Base-by-base conservation (phyloP, 495 filamentous ascomycete genomes). In the Lindgomyces ingoldianus region DNA sequence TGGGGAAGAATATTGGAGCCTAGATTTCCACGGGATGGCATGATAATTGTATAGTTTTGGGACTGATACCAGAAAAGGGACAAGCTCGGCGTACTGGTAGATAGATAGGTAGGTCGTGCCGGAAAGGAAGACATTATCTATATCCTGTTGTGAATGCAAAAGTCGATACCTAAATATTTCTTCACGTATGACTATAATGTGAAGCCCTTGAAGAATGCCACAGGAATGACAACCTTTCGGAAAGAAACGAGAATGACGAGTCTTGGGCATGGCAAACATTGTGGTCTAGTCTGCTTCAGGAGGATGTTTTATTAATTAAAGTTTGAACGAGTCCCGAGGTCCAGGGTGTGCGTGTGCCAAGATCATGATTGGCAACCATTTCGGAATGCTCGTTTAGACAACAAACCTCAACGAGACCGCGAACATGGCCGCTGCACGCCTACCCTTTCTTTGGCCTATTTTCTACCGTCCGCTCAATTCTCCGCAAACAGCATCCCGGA, bases 361-460 rank as follows among this genome's bases (percentile, higher is more conserved):
- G 33, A 39, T 39, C 6, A 39, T 6, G 6, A 39, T 14, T 39
- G 6, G 33, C 33, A 39, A 39, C 14, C 6, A 39, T 39, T 6
- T 14, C 33, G 33, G 14, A 39, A 6, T 14, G 6, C 33, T 39
- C 6, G 6, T 39, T 39, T 14, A 14, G 6, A 6, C 33, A 39
- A 39, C 6, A 14, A 6, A 6, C 33, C 33, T 39, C 33, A 39
- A 39, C 33, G 14, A 6, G 6, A 39, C 33, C 51, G 25, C 1
- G n/a, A 41, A 14, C 27, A 77, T 78, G 76, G 69, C 75, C 6
- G 65, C 71, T 9, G 60, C 71, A 19, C 74, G 76, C 1, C 65
- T 79, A n/a, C 62, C 72, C 3, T 77, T 76, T 66, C 65, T 78
- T 2, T 79, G 75, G 67, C 76, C 76, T 1, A 53, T 72, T 14